Conservation (phyloP, 495 filamentous ascomycete genomes). For the Talaromyces thailandensis region DNA sequence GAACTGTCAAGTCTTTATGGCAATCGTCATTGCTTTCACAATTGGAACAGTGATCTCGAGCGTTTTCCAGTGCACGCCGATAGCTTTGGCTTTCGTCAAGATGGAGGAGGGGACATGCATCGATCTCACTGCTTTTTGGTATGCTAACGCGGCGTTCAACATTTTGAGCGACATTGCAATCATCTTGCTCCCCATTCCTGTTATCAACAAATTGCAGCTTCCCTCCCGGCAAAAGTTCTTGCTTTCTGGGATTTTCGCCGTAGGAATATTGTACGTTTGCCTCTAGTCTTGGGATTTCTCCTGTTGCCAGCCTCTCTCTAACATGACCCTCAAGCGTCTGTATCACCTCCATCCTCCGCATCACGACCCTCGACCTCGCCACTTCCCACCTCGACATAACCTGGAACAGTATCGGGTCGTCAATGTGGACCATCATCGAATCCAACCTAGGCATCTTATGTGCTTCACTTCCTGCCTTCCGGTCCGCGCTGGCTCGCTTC, state of each 20-base stretch:
- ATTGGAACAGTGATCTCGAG: slow-evolving; percentile 27
- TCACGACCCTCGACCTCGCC: slow-evolving; percentile 18
- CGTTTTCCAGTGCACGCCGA: slow-evolving; percentile 35
- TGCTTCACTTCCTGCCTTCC: slow-evolving; percentile 34
- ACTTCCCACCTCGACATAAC: slow-evolving; percentile 16
- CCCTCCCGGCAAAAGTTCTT: slow-evolving; percentile 20
- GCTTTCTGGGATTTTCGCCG: slow-evolving; percentile 22
- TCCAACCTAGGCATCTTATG: slow-evolving; percentile 37
- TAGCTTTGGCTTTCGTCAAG: slow-evolving; percentile 29
- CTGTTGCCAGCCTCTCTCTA: slow-evolving; percentile 29
- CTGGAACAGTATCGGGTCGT: slow-evolving; percentile 22
- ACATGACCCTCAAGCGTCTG: slow-evolving; percentile 24
- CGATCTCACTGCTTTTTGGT: slow-evolving; percentile 10
- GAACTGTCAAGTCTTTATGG: slow-evolving; percentile 8
- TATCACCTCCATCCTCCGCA: slow-evolving; percentile 23
- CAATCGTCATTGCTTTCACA: slow-evolving; percentile 25
- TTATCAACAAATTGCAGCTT: slow-evolving; percentile 25
- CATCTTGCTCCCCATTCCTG: slow-evolving; percentile 26
- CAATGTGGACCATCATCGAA: slow-evolving; percentile 39
- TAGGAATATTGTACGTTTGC: slow-evolving; percentile 25
- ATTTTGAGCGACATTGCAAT: slow-evolving; percentile 32
- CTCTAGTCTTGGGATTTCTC: slow-evolving; percentile 14
- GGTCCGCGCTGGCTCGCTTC: slow-evolving; percentile 16
- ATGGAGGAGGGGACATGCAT: slow-evolving; percentile 15
- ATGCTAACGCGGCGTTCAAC: slow-evolving; percentile 13